Conservation (phyloP, 1,139 yeast species). For the Diutina sp. region DNA sequence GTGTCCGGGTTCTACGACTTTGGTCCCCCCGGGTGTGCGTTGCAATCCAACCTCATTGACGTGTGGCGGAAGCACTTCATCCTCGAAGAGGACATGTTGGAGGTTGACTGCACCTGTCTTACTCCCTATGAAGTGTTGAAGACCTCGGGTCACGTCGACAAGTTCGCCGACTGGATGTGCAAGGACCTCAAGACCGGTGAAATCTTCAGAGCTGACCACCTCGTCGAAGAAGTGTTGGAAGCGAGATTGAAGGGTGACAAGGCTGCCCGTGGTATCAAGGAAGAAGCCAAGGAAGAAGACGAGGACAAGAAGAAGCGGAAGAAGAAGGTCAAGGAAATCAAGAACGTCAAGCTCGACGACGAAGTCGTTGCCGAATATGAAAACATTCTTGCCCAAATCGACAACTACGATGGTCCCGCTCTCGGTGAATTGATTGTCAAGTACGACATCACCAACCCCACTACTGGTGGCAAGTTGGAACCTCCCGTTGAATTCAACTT, state of each 20-base stretch:
- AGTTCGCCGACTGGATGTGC: constrained; percentile 99
- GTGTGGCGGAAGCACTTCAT: constrained; percentile 97
- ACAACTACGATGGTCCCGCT: constrained; percentile 87
- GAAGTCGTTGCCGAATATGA: constrained; percentile 70
- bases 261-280: constrained; percentile 73
- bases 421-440: constrained; percentile 79
- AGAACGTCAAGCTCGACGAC: constrained; percentile 79
- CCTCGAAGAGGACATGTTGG: constrained; percentile 96
- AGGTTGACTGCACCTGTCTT: constrained; percentile 94
- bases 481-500: constrained; percentile 92
- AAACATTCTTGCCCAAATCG: constrained; percentile 79
- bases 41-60: constrained; percentile 91
- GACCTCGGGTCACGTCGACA: constrained; percentile 98
- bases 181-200: constrained; percentile 92
- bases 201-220: constrained; percentile 96
- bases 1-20: constrained; percentile 96
- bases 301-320: constrained; percentile 67
- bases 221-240: constrained; percentile 95
- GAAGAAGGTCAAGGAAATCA: constrained; percentile 91
- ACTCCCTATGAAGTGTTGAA: constrained; percentile 96
- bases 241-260: constrained; percentile 92
- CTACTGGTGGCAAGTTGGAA: constrained; percentile 73
- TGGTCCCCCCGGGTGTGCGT: constrained; percentile 99
- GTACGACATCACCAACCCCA: constrained; percentile 81
- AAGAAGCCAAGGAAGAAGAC: constrained; percentile 37